A percentile compares a stretch with the other conserved stretches of the same genome.
Conservation (phyloP, 1,139 yeast genomes). For the Kodamaea anthophila region DNA sequence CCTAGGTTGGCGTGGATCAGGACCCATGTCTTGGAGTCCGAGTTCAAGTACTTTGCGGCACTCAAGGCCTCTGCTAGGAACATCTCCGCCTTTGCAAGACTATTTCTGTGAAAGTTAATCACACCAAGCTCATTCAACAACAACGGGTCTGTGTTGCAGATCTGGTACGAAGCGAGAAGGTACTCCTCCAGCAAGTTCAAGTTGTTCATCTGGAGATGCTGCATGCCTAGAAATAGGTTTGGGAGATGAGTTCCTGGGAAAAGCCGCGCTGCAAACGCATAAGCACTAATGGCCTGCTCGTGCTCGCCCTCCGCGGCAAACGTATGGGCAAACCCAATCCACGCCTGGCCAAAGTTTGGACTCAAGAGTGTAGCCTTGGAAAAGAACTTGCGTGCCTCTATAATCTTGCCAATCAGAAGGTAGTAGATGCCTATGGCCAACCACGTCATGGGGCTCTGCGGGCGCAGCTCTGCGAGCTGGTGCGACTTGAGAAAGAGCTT, state of each 20-base stretch:
- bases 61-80: conserved; percentile 68
- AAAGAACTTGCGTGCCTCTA: conserved; percentile 83
- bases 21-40: conserved; percentile 80
- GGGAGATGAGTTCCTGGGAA: conserved; percentile 96
- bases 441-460: conserved; percentile 85
- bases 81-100: conserved; percentile 62
- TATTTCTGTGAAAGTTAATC: conserved; percentile 70
- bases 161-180: conserved; percentile 63
- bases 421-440: conserved; percentile 89
- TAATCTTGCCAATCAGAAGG: conserved; percentile 61
- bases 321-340: conserved; percentile 98
- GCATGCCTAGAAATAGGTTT: conserved; percentile 89
- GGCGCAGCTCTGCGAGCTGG: conserved; percentile 79
- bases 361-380: conserved; percentile 84
- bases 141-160: conserved; percentile 82
- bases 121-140: conserved; percentile 91
- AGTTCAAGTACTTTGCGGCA: conserved; percentile 62
- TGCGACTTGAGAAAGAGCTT: conserved; percentile 78
- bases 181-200: conserved; percentile 82
- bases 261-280: conserved; percentile 88
- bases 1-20: conserved; percentile 88
- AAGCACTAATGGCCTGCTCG: conserved; percentile 96
- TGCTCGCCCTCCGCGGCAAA: conserved; percentile 98
- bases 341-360: conserved; percentile 91
- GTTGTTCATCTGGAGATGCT: conserved; percentile 83